Evolutionary conservation across 768 basidiomycete genomes (phyloP).

Genomic region (Pleurotus giganteus): DNA sequence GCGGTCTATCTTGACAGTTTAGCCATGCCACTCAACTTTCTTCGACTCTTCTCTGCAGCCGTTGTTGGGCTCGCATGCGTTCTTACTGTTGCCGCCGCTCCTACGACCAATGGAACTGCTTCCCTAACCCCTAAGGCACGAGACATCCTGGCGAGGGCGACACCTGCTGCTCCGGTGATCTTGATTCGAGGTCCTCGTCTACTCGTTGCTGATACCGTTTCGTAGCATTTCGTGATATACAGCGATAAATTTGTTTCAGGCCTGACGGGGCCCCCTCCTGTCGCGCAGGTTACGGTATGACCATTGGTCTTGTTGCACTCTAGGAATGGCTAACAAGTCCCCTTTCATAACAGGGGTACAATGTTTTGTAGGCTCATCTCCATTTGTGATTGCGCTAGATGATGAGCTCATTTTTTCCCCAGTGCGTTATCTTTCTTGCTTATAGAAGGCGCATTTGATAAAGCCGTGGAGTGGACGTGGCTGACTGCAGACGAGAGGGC

Average conservation of each 20-base stretch:
- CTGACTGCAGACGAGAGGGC: constrained; percentile 44
- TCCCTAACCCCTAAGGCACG: constrained; percentile 14
- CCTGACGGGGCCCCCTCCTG: constrained; percentile 44
- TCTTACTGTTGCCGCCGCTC: neutral
- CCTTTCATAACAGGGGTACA: constrained; percentile 42
- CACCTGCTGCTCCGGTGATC: constrained; percentile 40
- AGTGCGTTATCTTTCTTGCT: constrained; percentile 56
- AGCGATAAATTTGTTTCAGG: constrained; percentile 42
- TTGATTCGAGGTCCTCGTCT: neutral
- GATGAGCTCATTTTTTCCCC: constrained; percentile 6
- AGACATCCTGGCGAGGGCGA: constrained; percentile 32
- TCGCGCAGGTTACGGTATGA: constrained; percentile 40
- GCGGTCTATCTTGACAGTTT: neutral
- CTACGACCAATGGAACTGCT: neutral
- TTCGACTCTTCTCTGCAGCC: neutral
- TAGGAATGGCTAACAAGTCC: neutral
- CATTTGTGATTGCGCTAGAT: constrained; percentile 2
- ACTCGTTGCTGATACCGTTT: neutral
- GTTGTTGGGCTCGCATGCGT: neutral
- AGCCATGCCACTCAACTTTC: neutral
- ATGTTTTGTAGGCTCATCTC: constrained; percentile 49
- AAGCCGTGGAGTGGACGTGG: constrained; percentile 54
- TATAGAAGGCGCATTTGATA: constrained; percentile 54
- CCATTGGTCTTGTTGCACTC: neutral
- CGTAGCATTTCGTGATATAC: constrained; percentile 42